Percentiles rank a stretch among this genome's conserved stretches.
These are phyloP conservation scores for Themeda triandra DNA, from an alignment of 176 grass and related monocot species.

Conservation along the genomic window DNA sequence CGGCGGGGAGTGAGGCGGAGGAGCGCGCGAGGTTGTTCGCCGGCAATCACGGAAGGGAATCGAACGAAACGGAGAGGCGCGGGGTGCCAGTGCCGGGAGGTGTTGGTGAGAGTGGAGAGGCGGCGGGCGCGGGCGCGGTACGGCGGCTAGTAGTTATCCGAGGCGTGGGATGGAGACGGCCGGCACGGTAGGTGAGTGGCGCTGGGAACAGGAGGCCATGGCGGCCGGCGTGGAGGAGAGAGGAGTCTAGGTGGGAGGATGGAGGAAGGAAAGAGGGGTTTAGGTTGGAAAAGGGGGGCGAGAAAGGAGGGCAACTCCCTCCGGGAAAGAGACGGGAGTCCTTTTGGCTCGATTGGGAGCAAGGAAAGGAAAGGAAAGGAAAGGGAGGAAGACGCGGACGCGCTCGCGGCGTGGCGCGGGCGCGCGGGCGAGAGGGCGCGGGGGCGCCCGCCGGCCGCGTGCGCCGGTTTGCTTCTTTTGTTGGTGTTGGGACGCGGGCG, in stretches of 20 bases:
- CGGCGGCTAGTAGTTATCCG: background rate
- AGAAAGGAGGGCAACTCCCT: background rate
- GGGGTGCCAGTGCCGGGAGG: background rate
- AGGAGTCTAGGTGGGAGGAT: background rate
- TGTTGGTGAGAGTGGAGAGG: background rate
- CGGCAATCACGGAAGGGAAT: background rate
- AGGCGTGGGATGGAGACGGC: background rate
- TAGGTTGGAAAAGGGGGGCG: conserved; percentile 47
- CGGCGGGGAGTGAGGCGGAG: background rate
- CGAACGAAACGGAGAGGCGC: background rate
- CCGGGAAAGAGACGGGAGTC: conserved; percentile 1
- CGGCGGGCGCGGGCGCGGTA: background rate
- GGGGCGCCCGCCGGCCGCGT: background rate
- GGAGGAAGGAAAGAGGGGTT: background rate
- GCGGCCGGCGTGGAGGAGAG: background rate
- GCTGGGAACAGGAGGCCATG: conserved; percentile 6
- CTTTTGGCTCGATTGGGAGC: conserved; percentile 1
- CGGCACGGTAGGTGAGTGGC: conserved; percentile 20
- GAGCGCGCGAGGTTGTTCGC: background rate
- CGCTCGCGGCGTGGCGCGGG: too few relatives aligned
- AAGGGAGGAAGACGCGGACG: background rate
- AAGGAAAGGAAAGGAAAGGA: background rate
- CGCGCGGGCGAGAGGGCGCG: background rate
- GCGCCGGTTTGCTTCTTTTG: background rate
- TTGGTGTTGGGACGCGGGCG: conserved; percentile 8